Conservation (phyloP, 805 yeast species). For the Lachancea sp. region DNA sequence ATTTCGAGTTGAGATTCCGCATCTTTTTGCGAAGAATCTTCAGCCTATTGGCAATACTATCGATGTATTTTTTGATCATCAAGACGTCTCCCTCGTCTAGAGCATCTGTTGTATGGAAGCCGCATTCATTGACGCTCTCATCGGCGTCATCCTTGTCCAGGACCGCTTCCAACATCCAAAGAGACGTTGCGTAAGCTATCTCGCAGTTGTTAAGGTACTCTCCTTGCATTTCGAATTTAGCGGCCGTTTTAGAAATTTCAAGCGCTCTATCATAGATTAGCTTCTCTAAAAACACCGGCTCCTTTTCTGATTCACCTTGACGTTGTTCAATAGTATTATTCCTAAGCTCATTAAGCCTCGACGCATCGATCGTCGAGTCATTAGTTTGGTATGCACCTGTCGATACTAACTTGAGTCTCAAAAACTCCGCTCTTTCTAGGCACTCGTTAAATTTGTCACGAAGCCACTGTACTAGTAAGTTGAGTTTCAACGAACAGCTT, state of each 20-base stretch:
- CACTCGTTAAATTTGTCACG: slow-evolving; percentile 84
- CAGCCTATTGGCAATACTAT: slow-evolving; percentile 75
- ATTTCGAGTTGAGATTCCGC: slow-evolving; percentile 1
- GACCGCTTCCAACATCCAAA: slow-evolving; percentile 93
- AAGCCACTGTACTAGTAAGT: slow-evolving; percentile 82
- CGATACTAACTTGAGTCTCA: slow-evolving; percentile 46
- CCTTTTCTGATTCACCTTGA: slow-evolving; percentile 6
- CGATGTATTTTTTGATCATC: slow-evolving; percentile 74
- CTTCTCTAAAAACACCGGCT: slow-evolving; percentile 62
- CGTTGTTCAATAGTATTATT: background rate
- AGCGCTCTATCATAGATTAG: slow-evolving; percentile 87
- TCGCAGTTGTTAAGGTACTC: slow-evolving; percentile 62
- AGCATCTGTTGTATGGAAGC: slow-evolving; percentile 34
- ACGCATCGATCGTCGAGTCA: slow-evolving; percentile 8
- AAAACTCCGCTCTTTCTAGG: slow-evolving; percentile 79
- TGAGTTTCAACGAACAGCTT: slow-evolving; percentile 42
- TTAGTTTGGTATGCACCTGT: background rate
- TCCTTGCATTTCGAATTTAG: slow-evolving; percentile 75
- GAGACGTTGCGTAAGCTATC: slow-evolving; percentile 79
- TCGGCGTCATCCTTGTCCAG: slow-evolving; percentile 43
- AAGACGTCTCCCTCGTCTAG: slow-evolving; percentile 67
- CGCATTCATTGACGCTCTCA: slow-evolving; percentile 14
- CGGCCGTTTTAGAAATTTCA: slow-evolving; percentile 88
- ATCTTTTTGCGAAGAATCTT: slow-evolving; percentile 62
- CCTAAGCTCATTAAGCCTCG: slow-evolving; percentile 1